phyloP scores from a whole-genome alignment of 768 basidiomycete species.

The Dioszegia hungarica region DNA sequence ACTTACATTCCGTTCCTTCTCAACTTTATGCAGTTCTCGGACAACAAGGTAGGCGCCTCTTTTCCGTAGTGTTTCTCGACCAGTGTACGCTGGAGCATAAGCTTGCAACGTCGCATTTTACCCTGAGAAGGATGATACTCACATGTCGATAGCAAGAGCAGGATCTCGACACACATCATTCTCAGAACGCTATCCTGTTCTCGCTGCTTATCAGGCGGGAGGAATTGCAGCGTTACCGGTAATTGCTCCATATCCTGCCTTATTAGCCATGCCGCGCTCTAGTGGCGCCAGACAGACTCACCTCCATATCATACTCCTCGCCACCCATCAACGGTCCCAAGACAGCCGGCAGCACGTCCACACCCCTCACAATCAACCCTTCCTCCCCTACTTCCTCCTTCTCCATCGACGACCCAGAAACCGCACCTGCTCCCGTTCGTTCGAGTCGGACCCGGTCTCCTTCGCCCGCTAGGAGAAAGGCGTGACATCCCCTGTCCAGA shows the following conservation, averaged over 20 bases:
- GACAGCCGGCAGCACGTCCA: conserved; percentile 77
- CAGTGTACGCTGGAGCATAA: conserved; percentile 59
- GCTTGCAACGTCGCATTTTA: too few relatives aligned
- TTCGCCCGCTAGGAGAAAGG: conserved; percentile 47
- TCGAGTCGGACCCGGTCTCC: conserved; percentile 24
- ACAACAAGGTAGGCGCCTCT: conserved; percentile 85
- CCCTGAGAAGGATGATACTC: too few relatives aligned
- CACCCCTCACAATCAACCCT: conserved; percentile 53
- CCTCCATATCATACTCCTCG: conserved; percentile 90
- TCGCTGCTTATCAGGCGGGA: conserved; percentile 75
- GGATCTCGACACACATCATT: conserved; percentile 77
- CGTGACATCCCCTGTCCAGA: conserved; percentile 46
- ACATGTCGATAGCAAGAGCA: conserved; percentile 80
- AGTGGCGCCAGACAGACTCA: conserved; percentile 43
- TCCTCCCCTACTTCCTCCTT: conserved; percentile 7
- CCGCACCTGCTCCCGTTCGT: not conserved
- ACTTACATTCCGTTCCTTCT: conserved; percentile 70
- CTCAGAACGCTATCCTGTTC: conserved; percentile 74
- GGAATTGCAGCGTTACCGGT: conserved; percentile 76
- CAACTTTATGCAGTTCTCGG: conserved; percentile 68
- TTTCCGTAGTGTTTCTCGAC: conserved; percentile 70
- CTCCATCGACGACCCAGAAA: not conserved
- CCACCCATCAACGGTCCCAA: conserved; percentile 88
- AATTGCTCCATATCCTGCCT: conserved; percentile 79
- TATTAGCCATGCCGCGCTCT: not conserved